Evolutionary conservation across 2,329 filamentous ascomycete species (phyloP), one percentile per base, ranked within the genome.

Genomic region (Dendryphion nanum): DNA sequence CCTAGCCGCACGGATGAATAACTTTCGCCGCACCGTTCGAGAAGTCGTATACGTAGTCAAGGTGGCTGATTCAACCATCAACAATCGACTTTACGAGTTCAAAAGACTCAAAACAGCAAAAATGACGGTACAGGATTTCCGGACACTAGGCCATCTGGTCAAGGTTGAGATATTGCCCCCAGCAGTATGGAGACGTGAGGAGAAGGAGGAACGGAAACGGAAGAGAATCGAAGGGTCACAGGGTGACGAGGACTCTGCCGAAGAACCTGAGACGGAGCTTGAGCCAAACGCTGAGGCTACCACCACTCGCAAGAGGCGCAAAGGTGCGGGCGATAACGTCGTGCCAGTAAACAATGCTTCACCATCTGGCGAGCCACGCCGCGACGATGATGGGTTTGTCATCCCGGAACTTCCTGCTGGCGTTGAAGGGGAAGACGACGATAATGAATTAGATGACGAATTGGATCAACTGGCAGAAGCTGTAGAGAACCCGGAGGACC

Each of bases 31-130:
- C 14, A 95, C 89, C 0, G 82, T 95, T 10, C 81, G 89, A 19
- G 93, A 98, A 67, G 86, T 98, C 6, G 91, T 97, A n/a, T 97
- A 95, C 62, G 87, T 96, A 24, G 91, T 96, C 62, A 97, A 96
- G 62, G 90, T 97, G 35, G 94, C 90, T 29, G 94, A 94, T 49
- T 79, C 89, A 44, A 98, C 93, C 6, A 89, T 98, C 43, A 86
- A 89, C 57, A 88, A 91, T 61, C 89, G 93, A 45, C 72, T 98
- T 7, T 83, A 90, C 49, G 93, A 98, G 60, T 98, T 97, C 68
- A 89, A 87, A 47, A 78, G 83, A 20, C 95, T 91, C 0, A 85
- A 88, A 46, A 89, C 85, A 44, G 89, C 89, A 48, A 80, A 81
- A 35, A 77, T 97, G 66, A 93, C 89, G 0, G 86, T 98, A 15